Evolutionary conservation across 805 yeast genomes (phyloP).

Genomic region (Starmerella davenportii): DNA sequence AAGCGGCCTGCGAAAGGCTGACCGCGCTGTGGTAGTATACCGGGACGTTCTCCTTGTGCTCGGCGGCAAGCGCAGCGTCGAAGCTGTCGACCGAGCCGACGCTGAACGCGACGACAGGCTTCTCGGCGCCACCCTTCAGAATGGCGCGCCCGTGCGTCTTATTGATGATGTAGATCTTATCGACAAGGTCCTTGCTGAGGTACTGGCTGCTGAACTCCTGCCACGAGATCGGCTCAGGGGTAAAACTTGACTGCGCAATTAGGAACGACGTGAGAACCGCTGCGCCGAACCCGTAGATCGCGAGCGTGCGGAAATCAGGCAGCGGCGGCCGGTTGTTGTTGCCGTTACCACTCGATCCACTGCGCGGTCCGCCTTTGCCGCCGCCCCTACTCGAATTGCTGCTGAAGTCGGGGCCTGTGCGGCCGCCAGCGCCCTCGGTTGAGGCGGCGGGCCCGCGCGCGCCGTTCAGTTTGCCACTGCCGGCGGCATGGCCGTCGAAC

Average conservation of each 20-base stretch:
- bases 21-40: slow-evolving; percentile 63
- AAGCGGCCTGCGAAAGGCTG: slow-evolving; percentile 39
- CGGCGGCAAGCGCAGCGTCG: slow-evolving; percentile 48
- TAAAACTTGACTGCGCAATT: slow-evolving; percentile 2
- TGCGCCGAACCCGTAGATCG: slow-evolving; percentile 14
- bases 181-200: slow-evolving; percentile 61
- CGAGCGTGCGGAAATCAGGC: slow-evolving; percentile 13
- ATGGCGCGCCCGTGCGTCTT: slow-evolving; percentile 56
- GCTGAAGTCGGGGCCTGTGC: too few species aligned
- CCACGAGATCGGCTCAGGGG: slow-evolving; percentile 48
- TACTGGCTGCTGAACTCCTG: slow-evolving; percentile 71
- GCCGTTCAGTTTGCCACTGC: too few species aligned
- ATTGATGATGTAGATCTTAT: slow-evolving; percentile 57
- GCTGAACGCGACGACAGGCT: slow-evolving; percentile 38
- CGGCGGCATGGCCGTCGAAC: too few species aligned
- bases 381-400: too few species aligned
- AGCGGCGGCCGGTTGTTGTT: slow-evolving; percentile 2
- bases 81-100: slow-evolving; percentile 83
- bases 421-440: too few species aligned
- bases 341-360: not conserved
- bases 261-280: slow-evolving; percentile 13
- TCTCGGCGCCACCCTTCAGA: slow-evolving; percentile 28
- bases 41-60: slow-evolving; percentile 32
- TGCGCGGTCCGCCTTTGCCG: too few species aligned
- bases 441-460: too few species aligned